These are phyloP conservation scores for Fonsecaea erecta DNA, from an alignment of 2,329 filamentous ascomycete genomes.

Conservation along the genomic window DNA sequence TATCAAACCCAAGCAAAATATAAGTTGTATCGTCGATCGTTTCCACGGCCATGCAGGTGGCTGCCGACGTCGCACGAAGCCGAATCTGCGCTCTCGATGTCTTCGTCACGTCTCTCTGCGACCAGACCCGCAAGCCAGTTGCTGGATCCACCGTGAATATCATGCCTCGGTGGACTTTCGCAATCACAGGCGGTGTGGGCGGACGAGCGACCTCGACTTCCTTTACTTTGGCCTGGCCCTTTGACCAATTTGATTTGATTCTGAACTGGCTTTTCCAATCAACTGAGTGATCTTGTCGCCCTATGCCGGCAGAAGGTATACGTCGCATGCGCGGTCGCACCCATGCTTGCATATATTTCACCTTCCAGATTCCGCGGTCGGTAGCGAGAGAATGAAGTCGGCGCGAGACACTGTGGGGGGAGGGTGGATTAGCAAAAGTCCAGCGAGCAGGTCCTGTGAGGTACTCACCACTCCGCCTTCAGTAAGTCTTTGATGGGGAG, in stretches of 20 bases:
- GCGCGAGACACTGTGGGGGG: constrained; percentile 71
- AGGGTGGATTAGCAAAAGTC: constrained; percentile 38
- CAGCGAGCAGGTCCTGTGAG: neutral
- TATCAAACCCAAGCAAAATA: constrained; percentile 70
- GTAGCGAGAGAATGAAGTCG: constrained; percentile 73
- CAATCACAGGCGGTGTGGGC: constrained; percentile 66
- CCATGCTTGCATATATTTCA: constrained; percentile 79
- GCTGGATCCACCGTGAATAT: constrained; percentile 75
- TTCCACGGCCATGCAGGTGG: constrained; percentile 70
- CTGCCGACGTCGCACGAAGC: constrained; percentile 43
- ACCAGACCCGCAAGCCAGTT: constrained; percentile 78
- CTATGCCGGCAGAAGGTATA: neutral
- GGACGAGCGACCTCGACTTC: constrained; percentile 69
- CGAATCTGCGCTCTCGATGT: constrained; percentile 59
- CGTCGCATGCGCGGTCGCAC: constrained; percentile 25
- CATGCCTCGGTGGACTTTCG: constrained; percentile 76
- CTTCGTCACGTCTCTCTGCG: constrained; percentile 63
- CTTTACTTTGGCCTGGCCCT: constrained; percentile 77
- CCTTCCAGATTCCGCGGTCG: constrained; percentile 90
- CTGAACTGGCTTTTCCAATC: constrained; percentile 92
- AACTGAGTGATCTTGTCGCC: constrained; percentile 59
- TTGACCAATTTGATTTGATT: constrained; percentile 87
- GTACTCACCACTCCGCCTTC: constrained; percentile 61
- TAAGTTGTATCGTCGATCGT: constrained; percentile 56
- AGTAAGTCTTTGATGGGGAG: constrained; percentile 73